Percentiles rank a stretch among this genome's conserved stretches.
phyloP scores from a whole-genome alignment of 2,329 filamentous ascomycete genomes.

The Penicillium italicum region DNA sequence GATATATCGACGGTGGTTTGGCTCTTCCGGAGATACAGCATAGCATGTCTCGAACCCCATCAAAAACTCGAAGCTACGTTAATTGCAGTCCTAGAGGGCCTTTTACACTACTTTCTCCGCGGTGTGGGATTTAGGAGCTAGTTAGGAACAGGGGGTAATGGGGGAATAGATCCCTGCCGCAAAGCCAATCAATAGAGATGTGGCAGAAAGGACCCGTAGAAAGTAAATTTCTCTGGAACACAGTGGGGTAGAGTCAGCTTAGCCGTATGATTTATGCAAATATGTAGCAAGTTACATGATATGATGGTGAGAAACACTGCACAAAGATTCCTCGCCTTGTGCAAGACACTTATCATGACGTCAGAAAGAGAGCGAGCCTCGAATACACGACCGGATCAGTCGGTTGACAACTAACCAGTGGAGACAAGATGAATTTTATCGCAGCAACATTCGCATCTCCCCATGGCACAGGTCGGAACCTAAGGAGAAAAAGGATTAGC shows the following conservation, averaged over 20 bases:
- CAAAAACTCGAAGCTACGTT: slow-evolving; percentile 12
- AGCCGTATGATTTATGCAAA: not conserved
- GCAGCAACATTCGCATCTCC: not conserved
- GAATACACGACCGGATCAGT: not conserved
- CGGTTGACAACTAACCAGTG: not conserved
- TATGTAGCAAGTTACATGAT: not conserved
- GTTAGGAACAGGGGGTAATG: not conserved
- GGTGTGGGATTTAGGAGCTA: slow-evolving; percentile 16
- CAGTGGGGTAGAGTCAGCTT: not conserved
- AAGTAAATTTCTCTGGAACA: not conserved
- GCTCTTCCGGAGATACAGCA: slow-evolving; percentile 11
- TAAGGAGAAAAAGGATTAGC: not conserved
- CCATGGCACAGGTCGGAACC: not conserved
- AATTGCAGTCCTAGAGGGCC: slow-evolving; percentile 11
- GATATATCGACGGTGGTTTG: slow-evolving; percentile 19
- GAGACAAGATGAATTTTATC: not conserved
- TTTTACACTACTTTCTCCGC: slow-evolving; percentile 15
- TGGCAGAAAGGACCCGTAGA: slow-evolving; percentile 4
- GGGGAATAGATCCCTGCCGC: slow-evolving; percentile 8
- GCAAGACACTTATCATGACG: not conserved
- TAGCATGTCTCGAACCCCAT: slow-evolving; percentile 2
- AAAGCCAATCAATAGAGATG: slow-evolving; percentile 10
- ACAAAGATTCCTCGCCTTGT: not conserved
- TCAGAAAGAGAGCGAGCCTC: not conserved
- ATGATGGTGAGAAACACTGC: not conserved